These are phyloP conservation scores for Umbelopsis sp. DNA, from an alignment of 192 early-diverging fungal species.

Conservation along the genomic window DNA sequence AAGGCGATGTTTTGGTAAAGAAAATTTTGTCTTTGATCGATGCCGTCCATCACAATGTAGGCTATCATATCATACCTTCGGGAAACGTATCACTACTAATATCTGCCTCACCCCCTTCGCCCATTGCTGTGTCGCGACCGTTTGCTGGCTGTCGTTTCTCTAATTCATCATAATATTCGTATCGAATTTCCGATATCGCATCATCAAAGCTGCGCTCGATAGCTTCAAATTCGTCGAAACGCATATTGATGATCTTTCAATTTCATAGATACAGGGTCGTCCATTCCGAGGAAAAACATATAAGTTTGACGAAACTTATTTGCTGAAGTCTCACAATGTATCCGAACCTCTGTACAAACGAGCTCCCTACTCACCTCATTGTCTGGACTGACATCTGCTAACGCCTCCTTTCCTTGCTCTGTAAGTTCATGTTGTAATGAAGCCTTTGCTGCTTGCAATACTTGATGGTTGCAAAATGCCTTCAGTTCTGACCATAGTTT, in stretches of 20 bases:
- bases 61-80: constrained; percentile 7
- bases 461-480: not conserved
- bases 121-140: not conserved
- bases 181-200: constrained; percentile 22
- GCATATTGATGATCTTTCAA: constrained; percentile 28
- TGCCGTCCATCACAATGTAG: not conserved
- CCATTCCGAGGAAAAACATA: not conserved
- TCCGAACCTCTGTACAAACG: not conserved
- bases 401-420: constrained; percentile 18
- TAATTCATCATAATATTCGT: constrained; percentile 15
- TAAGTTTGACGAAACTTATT: constrained; percentile 8
- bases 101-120: not conserved
- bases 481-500: constrained; percentile 16
- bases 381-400: constrained; percentile 22
- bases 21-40: not conserved
- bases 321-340: not conserved
- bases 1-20: not conserved
- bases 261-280: not conserved
- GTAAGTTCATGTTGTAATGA: constrained; percentile 7
- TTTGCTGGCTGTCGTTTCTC: constrained; percentile 4
- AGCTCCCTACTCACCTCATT: constrained; percentile 20
- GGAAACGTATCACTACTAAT: not conserved
- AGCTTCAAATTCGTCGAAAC: constrained; percentile 28
- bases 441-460: constrained; percentile 3
- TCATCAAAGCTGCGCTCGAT: constrained; percentile 27